phyloP scores from a whole-genome alignment of 768 basidiomycete species.

The Pleurotus sapidus region DNA sequence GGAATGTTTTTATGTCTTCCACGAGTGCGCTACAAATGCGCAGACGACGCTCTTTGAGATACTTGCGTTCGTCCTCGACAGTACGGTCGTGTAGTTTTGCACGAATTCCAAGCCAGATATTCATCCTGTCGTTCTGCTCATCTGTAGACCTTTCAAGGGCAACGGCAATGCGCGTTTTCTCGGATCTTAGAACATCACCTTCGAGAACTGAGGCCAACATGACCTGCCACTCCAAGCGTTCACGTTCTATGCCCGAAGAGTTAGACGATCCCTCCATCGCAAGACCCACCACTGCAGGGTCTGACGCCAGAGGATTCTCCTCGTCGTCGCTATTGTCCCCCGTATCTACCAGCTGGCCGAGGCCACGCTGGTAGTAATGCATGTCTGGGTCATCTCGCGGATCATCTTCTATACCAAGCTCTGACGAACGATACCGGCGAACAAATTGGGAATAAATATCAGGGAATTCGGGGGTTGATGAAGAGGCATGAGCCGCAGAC shows the following conservation, averaged over 20 bases:
- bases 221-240: conserved; percentile 92
- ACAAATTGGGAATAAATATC: conserved; percentile 82
- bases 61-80: conserved; percentile 78
- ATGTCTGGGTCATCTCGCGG: conserved; percentile 79
- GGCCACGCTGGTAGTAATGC: conserved; percentile 74
- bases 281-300: conserved; percentile 56
- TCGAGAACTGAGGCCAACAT: conserved; percentile 91
- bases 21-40: conserved; percentile 80
- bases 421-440: conserved; percentile 64
- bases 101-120: conserved; percentile 88
- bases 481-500: neutral
- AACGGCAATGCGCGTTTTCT: conserved; percentile 89
- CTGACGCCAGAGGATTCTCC: conserved; percentile 54
- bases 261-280: conserved; percentile 42
- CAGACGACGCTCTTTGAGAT: conserved; percentile 79
- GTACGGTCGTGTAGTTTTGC: conserved; percentile 81
- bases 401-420: conserved; percentile 61
- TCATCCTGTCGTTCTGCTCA: conserved; percentile 65
- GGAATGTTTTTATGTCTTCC: conserved; percentile 80
- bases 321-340: conserved; percentile 77
- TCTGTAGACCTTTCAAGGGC: conserved; percentile 69
- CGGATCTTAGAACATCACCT: conserved; percentile 92
- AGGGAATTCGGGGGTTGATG: conserved; percentile 27
- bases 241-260: conserved; percentile 42
- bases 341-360: conserved; percentile 63